Evolutionary conservation across 2,329 filamentous ascomycete species (phyloP), one percentile per base, ranked within the genome.

Genomic region (Pyricularia pennisetigena): DNA sequence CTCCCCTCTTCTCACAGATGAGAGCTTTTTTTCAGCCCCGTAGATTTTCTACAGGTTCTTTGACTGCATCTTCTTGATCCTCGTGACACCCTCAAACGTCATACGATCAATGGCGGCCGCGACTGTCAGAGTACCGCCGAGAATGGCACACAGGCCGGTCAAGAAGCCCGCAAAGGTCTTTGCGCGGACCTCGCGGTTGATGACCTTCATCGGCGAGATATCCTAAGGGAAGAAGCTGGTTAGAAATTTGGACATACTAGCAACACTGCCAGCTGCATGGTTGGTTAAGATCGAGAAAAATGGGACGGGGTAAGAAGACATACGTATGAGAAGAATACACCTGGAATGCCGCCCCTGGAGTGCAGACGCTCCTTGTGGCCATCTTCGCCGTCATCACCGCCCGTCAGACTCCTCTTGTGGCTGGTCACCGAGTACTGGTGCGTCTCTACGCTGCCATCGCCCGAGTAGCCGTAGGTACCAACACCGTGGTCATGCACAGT

Each of bases 151-250:
- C 24, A 99, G 87, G 65, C 95, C 95, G 0, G 95, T 94, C 69
- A 99, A 79, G 83, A 99, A 99, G 23, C 92, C 92, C 0, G 92
- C 64, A 78, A 99, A 96, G 4, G 90, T 91, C 83, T 98, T 98
- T 70, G 89, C 83, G 64, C 92, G 88, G 72, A 92, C 90, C 81
- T 99, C 96, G 68, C 94, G 90, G 82, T 99, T 99, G 80, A 99
- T 91, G 70, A 99, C 94, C 82, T 98, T 99, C 95, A 99, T 99
- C 5, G 95, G 95, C 2, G 94, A 98, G 78, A 99, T 99, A 74
- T 99, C 95, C 91, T 94, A 68, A 30, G n/a, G 20, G 30, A n/a
- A 10, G 24, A 41, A 57, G 10, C 14, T 20, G 14, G 23, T 61
- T 54, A 64, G 65, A 23, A 10, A 70, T 57, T 2, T 14, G 32